Evolutionary conservation across 805 yeast genomes (phyloP).

Genomic region (Pichia gijzeniarum): DNA sequence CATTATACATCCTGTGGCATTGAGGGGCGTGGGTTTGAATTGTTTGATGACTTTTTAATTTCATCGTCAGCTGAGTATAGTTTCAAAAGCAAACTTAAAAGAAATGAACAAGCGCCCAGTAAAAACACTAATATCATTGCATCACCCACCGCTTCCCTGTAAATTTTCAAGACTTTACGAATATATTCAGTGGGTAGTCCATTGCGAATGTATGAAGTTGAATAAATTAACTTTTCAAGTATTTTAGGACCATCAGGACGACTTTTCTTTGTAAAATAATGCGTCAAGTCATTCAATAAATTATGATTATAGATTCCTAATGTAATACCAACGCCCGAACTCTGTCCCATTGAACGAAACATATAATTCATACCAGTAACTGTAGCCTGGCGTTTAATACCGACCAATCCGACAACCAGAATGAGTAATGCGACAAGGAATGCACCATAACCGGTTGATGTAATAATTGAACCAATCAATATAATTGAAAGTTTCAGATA

Average conservation of each 20-base stretch:
- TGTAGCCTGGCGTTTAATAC: conserved; percentile 40
- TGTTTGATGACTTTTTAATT: neutral
- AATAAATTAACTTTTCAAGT: conserved; percentile 19
- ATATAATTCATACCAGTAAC: conserved; percentile 44
- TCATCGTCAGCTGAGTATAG: conserved; percentile 13
- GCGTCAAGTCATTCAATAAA: conserved; percentile 27
- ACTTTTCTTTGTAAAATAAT: conserved; percentile 23
- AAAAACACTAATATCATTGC: conserved; percentile 21
- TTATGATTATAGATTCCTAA: conserved; percentile 33
- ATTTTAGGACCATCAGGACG: conserved; percentile 22
- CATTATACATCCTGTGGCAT: too few relatives aligned
- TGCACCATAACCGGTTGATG: conserved; percentile 37
- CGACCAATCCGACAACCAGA: conserved; percentile 39
- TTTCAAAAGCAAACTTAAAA: conserved; percentile 19
- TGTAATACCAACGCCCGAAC: conserved; percentile 39
- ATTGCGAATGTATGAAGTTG: conserved; percentile 25
- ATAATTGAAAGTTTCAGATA: conserved; percentile 18
- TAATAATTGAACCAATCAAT: conserved; percentile 25
- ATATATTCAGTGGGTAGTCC: conserved; percentile 25
- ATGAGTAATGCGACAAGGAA: conserved; percentile 35
- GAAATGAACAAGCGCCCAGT: conserved; percentile 22
- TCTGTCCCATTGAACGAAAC: conserved; percentile 44
- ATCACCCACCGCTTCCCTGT: conserved; percentile 24
- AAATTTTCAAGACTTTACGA: conserved; percentile 26
- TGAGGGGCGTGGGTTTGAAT: too few relatives aligned